Evolutionary conservation across 2,329 filamentous ascomycete genomes (phyloP).

Genomic region (Hypoxylon sp.): DNA sequence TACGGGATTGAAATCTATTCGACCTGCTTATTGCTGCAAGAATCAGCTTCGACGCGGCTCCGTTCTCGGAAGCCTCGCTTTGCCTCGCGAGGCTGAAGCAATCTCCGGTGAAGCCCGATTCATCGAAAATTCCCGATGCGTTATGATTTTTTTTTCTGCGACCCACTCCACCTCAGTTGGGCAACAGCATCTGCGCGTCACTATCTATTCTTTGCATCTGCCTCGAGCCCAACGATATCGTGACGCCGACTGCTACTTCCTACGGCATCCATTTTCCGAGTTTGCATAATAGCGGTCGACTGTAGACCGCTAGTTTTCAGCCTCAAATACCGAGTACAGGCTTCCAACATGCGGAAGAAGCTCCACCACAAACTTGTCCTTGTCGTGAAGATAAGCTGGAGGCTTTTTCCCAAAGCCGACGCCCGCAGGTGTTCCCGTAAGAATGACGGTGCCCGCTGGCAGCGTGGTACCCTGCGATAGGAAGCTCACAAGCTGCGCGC

Average conservation of each 20-base stretch:
- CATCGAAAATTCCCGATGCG: slow-evolving; percentile 21
- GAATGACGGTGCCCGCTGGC: slow-evolving; percentile 59
- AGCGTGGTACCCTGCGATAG: slow-evolving; percentile 62
- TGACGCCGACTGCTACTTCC: slow-evolving; percentile 25
- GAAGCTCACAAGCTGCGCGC: slow-evolving; percentile 58
- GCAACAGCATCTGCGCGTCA: slow-evolving; percentile 27
- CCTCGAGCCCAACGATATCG: slow-evolving; percentile 32
- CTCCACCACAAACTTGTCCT: slow-evolving; percentile 61
- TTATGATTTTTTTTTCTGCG: slow-evolving; percentile 14
- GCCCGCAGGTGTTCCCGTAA: slow-evolving; percentile 61
- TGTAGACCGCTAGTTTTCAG: slow-evolving; percentile 53
- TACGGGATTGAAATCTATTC: slow-evolving; percentile 12
- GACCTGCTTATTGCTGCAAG: slow-evolving; percentile 8
- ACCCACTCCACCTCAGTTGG: slow-evolving; percentile 33
- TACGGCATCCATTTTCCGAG: slow-evolving; percentile 14
- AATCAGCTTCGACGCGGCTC: slow-evolving; percentile 28
- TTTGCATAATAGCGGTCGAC: slow-evolving; percentile 18
- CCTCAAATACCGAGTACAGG: slow-evolving; percentile 57
- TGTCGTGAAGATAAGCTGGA: slow-evolving; percentile 57
- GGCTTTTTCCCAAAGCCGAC: slow-evolving; percentile 59
- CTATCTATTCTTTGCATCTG: slow-evolving; percentile 34
- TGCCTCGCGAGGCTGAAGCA: slow-evolving; percentile 40
- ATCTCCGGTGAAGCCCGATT: slow-evolving; percentile 26
- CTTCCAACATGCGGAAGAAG: slow-evolving; percentile 61
- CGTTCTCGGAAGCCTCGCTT: slow-evolving; percentile 37